Evolutionary conservation across 805 yeast species (phyloP).

Genomic region (Scheffersomyces coipomensis): DNA sequence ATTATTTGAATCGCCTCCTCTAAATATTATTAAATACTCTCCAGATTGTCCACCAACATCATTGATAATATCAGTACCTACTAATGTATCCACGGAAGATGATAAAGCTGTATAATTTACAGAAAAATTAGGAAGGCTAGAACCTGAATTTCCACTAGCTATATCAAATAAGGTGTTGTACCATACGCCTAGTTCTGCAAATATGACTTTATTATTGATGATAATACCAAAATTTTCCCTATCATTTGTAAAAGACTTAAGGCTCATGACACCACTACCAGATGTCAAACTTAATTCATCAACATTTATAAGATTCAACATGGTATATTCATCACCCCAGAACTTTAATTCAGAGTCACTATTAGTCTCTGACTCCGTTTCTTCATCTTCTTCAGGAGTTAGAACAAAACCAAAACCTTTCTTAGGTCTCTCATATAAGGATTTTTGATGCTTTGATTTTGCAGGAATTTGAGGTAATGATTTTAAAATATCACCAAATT

Average conservation of each 20-base stretch:
- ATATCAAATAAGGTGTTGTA: slow-evolving; percentile 4
- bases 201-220: slow-evolving; percentile 8
- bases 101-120: slow-evolving; percentile 7
- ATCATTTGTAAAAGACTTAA: slow-evolving; percentile 5
- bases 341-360: slow-evolving; percentile 5
- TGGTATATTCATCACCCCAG: slow-evolving; percentile 11
- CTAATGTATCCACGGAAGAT: slow-evolving; percentile 3
- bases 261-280: neutral
- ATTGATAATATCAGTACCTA: slow-evolving; percentile 14
- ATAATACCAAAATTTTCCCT: slow-evolving; percentile 6
- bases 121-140: neutral
- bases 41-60: slow-evolving; percentile 30
- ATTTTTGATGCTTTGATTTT: neutral
- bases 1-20: slow-evolving; percentile 7
- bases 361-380: neutral
- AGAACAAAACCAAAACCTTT: slow-evolving; percentile 31
- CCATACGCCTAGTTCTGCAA: slow-evolving; percentile 16
- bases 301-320: slow-evolving; percentile 10
- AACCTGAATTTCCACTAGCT: neutral
- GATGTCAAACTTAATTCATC: slow-evolving; percentile 13
- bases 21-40: slow-evolving; percentile 19
- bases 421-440: slow-evolving; percentile 16
- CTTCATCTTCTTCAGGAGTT: slow-evolving; percentile 8
- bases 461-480: neutral
- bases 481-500: neutral